Evolutionary conservation across 257 asterid species (phyloP).

Genomic region (Marsdenia floribunda): DNA sequence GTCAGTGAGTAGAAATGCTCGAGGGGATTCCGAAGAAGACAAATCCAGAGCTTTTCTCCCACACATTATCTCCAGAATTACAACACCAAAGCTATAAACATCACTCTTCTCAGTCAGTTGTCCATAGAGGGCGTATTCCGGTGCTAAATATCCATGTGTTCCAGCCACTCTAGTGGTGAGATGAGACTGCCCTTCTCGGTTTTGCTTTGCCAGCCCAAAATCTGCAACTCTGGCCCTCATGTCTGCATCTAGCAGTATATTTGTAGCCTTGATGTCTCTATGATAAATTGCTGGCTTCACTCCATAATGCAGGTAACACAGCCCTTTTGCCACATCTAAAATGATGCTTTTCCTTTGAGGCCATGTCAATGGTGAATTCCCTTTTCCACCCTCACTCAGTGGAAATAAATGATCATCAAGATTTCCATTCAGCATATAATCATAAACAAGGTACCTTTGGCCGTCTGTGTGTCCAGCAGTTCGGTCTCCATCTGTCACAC

Average conservation of each 20-base stretch:
- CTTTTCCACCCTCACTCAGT: conserved; percentile 7
- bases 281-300: conserved; percentile 82
- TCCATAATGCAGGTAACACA: conserved; percentile 74
- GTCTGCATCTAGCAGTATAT: conserved; percentile 65
- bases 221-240: conserved; percentile 94
- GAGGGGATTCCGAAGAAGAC: conserved; percentile 40
- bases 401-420: conserved; percentile 73
- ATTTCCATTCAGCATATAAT: conserved; percentile 84
- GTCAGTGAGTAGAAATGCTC: conserved; percentile 57
- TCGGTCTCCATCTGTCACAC: conserved; percentile 45
- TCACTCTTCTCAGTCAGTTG: conserved; percentile 87
- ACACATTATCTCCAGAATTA: conserved; percentile 86
- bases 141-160: conserved; percentile 88
- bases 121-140: conserved; percentile 89
- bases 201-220: conserved; percentile 76
- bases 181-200: conserved; percentile 77
- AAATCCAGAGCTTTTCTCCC: conserved; percentile 88
- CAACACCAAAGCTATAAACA: conserved; percentile 86
- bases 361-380: conserved; percentile 49
- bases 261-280: conserved; percentile 81
- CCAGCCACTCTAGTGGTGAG: conserved; percentile 91
- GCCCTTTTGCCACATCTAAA: conserved; percentile 77
- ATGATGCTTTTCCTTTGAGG: conserved; percentile 73
- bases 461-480: conserved; percentile 32
- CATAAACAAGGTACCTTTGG: conserved; percentile 73